A percentile compares a stretch with the other conserved stretches of the same genome.
phyloP scores from a whole-genome alignment of 2,329 filamentous ascomycete genomes.

The Neoascochyta sp. region DNA sequence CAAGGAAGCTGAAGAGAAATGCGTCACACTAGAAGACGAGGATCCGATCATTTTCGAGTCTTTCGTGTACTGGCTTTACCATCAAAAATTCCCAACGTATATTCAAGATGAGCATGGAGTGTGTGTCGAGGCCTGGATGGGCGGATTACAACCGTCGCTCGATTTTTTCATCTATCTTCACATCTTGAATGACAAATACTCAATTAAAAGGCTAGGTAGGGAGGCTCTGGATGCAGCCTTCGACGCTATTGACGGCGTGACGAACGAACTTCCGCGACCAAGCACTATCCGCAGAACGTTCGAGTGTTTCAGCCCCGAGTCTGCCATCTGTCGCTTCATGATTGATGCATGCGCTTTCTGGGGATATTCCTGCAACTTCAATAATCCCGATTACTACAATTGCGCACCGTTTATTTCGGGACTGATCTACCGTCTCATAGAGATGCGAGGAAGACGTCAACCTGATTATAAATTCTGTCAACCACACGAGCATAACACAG shows the following conservation, averaged over 20 bases:
- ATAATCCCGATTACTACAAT: neutral
- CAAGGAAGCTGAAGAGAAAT: conserved; percentile 11
- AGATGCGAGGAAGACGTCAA: neutral
- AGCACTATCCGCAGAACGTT: no score
- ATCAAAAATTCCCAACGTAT: conserved; percentile 3
- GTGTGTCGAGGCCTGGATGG: conserved; percentile 1
- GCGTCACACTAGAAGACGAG: conserved; percentile 6
- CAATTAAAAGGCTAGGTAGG: neutral
- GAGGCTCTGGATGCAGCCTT: neutral
- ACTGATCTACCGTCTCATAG: neutral
- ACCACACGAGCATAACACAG: conserved; percentile 1
- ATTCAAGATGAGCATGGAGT: conserved; percentile 1
- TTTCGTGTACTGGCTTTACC: conserved; percentile 15
- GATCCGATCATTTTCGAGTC: conserved; percentile 3
- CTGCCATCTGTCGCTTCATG: conserved; percentile 1
- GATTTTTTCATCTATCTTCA: conserved; percentile 3
- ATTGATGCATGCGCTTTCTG: neutral
- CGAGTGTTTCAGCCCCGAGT: neutral
- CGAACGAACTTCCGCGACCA: no score
- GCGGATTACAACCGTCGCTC: neutral
- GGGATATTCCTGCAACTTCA: neutral
- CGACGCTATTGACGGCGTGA: neutral
- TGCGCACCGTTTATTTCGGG: neutral
- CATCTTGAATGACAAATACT: conserved; percentile 9
- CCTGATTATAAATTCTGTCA: neutral